Evolutionary conservation across 2,329 filamentous ascomycete genomes (phyloP), one percentile per base, ranked within the genome.

Genomic region (Magnaporthiopsis poae): DNA sequence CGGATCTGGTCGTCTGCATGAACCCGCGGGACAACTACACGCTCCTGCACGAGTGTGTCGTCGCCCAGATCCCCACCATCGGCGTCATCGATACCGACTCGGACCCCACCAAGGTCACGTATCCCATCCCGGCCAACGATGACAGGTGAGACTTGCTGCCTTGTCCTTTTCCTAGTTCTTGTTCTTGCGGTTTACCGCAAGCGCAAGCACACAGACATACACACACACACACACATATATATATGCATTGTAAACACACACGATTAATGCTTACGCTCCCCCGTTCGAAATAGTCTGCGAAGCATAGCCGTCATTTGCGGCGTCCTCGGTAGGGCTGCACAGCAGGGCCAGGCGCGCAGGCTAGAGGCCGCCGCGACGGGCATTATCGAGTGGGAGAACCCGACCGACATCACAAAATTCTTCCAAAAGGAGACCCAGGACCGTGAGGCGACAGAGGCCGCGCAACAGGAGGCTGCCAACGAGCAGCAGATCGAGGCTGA

Each of bases 91-190:
- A 99, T 77, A 98, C 95, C 0, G 90, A 99, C 77, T 89, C 88
- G 2, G 90, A 98, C 77, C 91, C 95, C 0, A 91, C 91, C 0
- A 94, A 91, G 86, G 92, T 98, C 64, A 98, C 95, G 4, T 99
- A 99, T 75, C 90, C 91, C 18, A 97, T 99, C 71, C 95, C 95
- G 1, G 92, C 92, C 64, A 99, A 99, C 76, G 95, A 99, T 75
- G 95, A 99, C 82, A 92, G 89, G 89, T 91, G 76, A 74, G 82
- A 2, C n/a, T n/a, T 27, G 12, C 18, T 25, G 9, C 36, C 18
- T 21, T 52, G 3, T 12, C 18, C 21, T 25, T 75, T 62, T 56
- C 5, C 18, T 18, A n/a, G 15, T 31, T 61, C 33, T 39, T 12
- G 8, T 21, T n/a, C 13, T 12, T 56, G 5, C 8, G 21, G 15